Base-by-base conservation (phyloP, 768 basidiomycete genomes). In the Serendipita indica region DNA sequence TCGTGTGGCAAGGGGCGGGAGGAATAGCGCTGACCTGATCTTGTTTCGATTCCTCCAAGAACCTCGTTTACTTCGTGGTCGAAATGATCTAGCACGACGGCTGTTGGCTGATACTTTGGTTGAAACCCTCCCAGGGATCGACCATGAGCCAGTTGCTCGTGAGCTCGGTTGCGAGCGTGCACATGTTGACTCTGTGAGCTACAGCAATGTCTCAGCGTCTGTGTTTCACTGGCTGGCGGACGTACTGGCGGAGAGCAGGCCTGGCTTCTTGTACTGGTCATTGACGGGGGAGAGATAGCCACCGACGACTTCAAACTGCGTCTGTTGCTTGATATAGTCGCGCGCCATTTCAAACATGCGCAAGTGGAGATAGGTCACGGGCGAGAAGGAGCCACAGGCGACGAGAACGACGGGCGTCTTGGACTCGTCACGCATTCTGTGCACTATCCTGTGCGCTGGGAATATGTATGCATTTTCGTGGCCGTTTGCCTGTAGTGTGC, bases 291-390 rank as follows among this genome's bases (percentile, higher is more conserved):
- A 94, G 66, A 97, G 81, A 72, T 97, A 98, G 2, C 91, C 92
- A 27, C 87, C 96, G 65, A 97, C 77, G 65, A 99, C 88, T 71
- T 96, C 90, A 66, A 89, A 96, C 63, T 87, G 75, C 49, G 89
- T 91, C 70, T 92, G 89, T 65, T 91, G 87, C 57, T 89, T 82
- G 57, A 88, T 81, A 66, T 91, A 92, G 75, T 98, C 96, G 72
- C 86, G 87, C 59, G 94, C 96, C 96, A 99, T 98, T 69, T 98
- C 96, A 72, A 98, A 99, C 92, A 99, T 97, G 64, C 96, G 88
- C 62, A 97, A 80, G 67, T 96, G 92, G 57, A 94, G 85, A 67
- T 92, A 94, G n/a, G 93, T 96, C 62, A 96, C 86, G 10, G 94
- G 94, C 65, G 89, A 93, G 80, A 97, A 97, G 58, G 90, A 94